These are phyloP conservation scores for Codiaeum variegatum DNA, from an alignment of 441 rosid species.

Conservation along the genomic window DNA sequence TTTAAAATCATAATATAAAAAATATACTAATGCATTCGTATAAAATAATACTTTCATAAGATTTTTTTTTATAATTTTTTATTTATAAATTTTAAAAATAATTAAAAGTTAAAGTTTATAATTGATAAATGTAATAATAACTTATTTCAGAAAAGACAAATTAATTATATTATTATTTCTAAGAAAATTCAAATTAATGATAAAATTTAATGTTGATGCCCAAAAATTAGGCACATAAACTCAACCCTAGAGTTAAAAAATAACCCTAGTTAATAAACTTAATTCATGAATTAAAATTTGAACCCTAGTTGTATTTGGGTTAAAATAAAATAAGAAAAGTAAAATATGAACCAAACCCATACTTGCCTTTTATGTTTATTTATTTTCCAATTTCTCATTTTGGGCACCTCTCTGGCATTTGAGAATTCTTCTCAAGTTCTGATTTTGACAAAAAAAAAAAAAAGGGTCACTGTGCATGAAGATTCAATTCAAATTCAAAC, in stretches of 20 bases:
- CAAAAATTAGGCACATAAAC: slow-evolving; percentile 6
- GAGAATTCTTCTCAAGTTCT: slow-evolving; percentile 24
- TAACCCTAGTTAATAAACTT: no score
- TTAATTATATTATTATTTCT: no score
- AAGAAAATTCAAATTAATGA: not conserved
- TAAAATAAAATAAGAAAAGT: slow-evolving; percentile 8
- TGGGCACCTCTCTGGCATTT: slow-evolving; percentile 3
- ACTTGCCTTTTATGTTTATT: slow-evolving; percentile 2
- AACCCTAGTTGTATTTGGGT: slow-evolving; percentile 31
- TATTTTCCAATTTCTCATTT: not conserved
- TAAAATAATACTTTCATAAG: no score
- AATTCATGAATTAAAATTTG: slow-evolving; percentile 24
- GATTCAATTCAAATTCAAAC: no score
- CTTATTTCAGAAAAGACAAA: no score
- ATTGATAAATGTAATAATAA: no score
- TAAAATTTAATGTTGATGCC: not conserved
- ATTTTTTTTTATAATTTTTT: no score
- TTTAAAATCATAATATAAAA: no score
- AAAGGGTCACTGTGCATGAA: slow-evolving; percentile 29
- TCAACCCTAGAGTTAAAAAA: no score
- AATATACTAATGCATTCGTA: no score
- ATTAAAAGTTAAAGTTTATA: no score
- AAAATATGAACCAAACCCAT: slow-evolving; percentile 26
- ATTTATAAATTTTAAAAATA: no score
- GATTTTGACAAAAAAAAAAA: slow-evolving; percentile 32